Evolutionary conservation across 2,329 filamentous ascomycete genomes (phyloP), one percentile per base, ranked within the genome.

Genomic region (Didymella lethalis): DNA sequence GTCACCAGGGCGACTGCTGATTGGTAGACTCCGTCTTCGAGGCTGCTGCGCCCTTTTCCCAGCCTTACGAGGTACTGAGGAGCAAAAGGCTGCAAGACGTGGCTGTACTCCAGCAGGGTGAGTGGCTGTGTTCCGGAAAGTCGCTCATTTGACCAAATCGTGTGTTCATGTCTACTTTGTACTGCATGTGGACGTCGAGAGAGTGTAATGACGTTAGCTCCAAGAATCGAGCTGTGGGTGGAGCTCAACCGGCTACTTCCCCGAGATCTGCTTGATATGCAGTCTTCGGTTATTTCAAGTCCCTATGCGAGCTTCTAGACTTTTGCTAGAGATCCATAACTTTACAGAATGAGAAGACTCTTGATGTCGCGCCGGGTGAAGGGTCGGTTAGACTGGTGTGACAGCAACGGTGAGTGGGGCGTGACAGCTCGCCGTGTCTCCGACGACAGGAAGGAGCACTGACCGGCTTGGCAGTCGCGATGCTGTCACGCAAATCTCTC

Each of bases 401-500:
- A 53, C 49, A 46, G 50, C 29, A 26, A 14, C 38, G 40, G 29
- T 14, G 41, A 26, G 47, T 28, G 53, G 40, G 47, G 46, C 41
- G 25, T 48, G 54, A 47, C 48, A 51, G 54, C 40, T 43, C 50
- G 26, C 43, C 41, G 46, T 28, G 31, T 38, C 29, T 31, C 57
- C 29, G 52, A 56, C 48, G 41, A 48, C 51, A 52, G 32, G 47
- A 43, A n/a, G 48, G 28, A 54, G 53, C 52, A 61, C 38, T 46
- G 53, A 49, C 49, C 38, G 44, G 36, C 57, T 56, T 61, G 53
- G 57, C 57, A 34, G 53, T 53, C 57, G 32, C 32, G 50, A 53
- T 48, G 55, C 50, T 49, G 44, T 54, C 36, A 45, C 62, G 62
- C 65, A 70, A 72, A 67, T 70, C 66, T 52, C 67, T 64, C 62